Base-by-base conservation (phyloP, 306 rosid genomes). In the Canavalia gladiata region DNA sequence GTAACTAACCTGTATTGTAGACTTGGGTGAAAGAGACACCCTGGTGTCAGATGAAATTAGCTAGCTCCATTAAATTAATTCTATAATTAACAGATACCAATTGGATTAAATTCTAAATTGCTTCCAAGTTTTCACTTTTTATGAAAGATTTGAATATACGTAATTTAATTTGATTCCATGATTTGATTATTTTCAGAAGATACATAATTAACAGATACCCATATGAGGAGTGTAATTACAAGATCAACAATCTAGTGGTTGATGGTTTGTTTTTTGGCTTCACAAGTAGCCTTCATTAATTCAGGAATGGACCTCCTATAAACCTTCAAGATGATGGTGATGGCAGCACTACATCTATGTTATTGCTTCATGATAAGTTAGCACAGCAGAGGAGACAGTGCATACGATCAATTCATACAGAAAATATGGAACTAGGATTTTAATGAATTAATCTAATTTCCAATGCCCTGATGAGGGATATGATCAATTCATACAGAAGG, bases 191-290 rank as follows among this genome's bases (percentile, higher is more conserved):
- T 76, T 82, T 18, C 25, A 18, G 25, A 18, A 18, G 25, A 18
- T 18, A 18, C 25, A 18, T 18, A 18, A 18, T 18, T 18, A 18
- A 18, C 25, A 18, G 88, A 87, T 93, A 91, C 80, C 86, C 91
- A 2, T 91, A 87, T 9, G 81, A 18, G 39, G 95, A 91, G 79
- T 91, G 67, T 29, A 77, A 88, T 58, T 91, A 18, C 25, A 0
- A 18, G 95, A 69, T 89, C 70, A 87, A 89, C 64, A 34, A 74
- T 18, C 25, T 18, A 18, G 25, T 62, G 86, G 90, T 91, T 51
- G 96, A 89, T 62, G 95, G 92, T 62, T 85, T 91, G 50, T 91
- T 91, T 63, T 89, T 93, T 57, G 93, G 89, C 87, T 91, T 91
- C 84, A 74, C 93, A 1, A 92, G 96, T 72, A 85, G 90, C 82